Evolutionary conservation across 2,329 filamentous ascomycete genomes (phyloP), one percentile per base, ranked within the genome.

Genomic region (Claviceps spartinae): DNA sequence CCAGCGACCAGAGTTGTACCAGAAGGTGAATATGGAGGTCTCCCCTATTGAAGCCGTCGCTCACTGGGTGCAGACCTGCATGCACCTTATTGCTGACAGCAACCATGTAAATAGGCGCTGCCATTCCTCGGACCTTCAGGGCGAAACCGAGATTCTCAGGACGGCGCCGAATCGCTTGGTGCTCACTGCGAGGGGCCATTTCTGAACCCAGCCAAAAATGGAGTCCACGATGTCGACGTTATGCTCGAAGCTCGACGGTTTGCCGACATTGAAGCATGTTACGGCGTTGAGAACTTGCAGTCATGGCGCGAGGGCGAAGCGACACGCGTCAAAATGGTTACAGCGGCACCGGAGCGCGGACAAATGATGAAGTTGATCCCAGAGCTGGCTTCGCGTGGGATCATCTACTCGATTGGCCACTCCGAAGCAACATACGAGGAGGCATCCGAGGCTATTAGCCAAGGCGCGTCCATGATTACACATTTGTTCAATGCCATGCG

Each of bases 401-500:
- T 95, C 61, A 74, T 86, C 58, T 88, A 82, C 67, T 85, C 86
- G 2, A 85, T 94, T 56, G 89, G 89, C 7, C 89, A 95, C 69
- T 88, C 88, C 0, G 87, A 94, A 65, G 86, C 88, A 14, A 88
- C 85, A 0, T 95, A 91, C 63, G 87, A 94, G 66, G 77, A 91
- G 63, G 88, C 86, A 1, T 81, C 83, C 4, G 69, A 72, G 4
- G 86, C 86, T 20, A 78, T 93, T 3, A 73, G 72, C n/a, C 76
- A 81, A 6, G 89, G 89, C 49, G 87, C 86, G 2, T 86, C 79
- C 48, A 95, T 94, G 87, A 86, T 95, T 58, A 95, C 89, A 0
- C 89, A 95, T 62, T 75, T 95, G 1, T 95, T 95, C 78, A 95
- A 95, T 65, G 89, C 89, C 26, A 95, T 95, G 89, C 78, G 83